phyloP scores from a whole-genome alignment of 768 basidiomycete species.

The Serendipita indica region DNA sequence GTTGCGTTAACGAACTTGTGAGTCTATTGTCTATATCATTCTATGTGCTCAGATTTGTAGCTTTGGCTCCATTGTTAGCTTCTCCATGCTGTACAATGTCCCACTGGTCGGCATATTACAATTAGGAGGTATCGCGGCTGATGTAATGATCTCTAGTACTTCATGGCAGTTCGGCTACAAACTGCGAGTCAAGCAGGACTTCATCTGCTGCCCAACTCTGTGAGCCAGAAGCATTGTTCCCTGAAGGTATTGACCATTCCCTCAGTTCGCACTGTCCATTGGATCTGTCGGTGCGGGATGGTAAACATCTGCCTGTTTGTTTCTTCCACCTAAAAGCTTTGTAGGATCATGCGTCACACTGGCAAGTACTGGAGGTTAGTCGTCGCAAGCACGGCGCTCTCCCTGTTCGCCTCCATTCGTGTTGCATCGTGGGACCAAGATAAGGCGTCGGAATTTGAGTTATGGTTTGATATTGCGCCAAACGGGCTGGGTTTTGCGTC shows the following conservation, averaged over 20 bases:
- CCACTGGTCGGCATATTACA: too few relatives aligned
- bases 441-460: constrained; percentile 37
- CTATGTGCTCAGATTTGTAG: constrained; percentile 10
- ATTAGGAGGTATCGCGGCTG: too few relatives aligned
- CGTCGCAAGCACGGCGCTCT: constrained; percentile 44
- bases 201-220: constrained; percentile 83
- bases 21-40: constrained; percentile 9
- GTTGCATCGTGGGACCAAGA: constrained; percentile 53
- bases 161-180: constrained; percentile 59
- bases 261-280: constrained; percentile 58
- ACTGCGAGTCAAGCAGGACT: constrained; percentile 59
- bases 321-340: constrained; percentile 12
- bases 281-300: constrained; percentile 85
- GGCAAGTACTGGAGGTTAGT: constrained; percentile 75
- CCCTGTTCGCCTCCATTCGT: constrained; percentile 42
- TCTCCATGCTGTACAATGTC: constrained; percentile 77
- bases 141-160: constrained; percentile 39
- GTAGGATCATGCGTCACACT: constrained; percentile 71
- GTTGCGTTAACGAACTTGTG: constrained; percentile 64
- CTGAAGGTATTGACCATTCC: constrained; percentile 10
- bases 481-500: constrained; percentile 51
- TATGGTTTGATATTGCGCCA: constrained; percentile 67
- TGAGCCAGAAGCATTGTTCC: constrained; percentile 26
- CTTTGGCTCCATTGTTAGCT: constrained; percentile 59
- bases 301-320: constrained; percentile 23